Evolutionary conservation across 1,284 basidiomycete genomes (phyloP).

Genomic region (Leucoagaricus sp.): DNA sequence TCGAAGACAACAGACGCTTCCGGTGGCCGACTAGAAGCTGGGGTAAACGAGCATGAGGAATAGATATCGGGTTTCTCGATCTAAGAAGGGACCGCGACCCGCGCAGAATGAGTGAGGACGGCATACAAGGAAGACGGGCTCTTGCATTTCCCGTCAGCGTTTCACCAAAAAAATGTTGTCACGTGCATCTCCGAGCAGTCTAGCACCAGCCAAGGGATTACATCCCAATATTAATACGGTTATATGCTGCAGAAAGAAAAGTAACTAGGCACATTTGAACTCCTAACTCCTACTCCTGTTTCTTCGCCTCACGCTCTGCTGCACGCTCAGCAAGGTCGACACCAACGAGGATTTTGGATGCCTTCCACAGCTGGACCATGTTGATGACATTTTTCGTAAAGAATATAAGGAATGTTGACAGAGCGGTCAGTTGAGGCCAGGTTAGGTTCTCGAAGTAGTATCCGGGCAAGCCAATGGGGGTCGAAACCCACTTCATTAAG

Average conservation of each 20-base stretch:
- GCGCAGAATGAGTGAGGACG: slow-evolving; percentile 13
- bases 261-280: slow-evolving; percentile 6
- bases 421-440: slow-evolving; percentile 82
- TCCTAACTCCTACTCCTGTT: slow-evolving; percentile 22
- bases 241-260: slow-evolving; percentile 12
- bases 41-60: background rate
- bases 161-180: slow-evolving; percentile 14
- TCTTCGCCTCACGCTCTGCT: slow-evolving; percentile 57
- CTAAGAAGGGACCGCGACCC: slow-evolving; percentile 14
- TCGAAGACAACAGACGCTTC: slow-evolving; percentile 17
- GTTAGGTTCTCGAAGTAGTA: slow-evolving; percentile 48
- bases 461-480: slow-evolving; percentile 51
- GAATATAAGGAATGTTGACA: slow-evolving; percentile 72
- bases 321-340: slow-evolving; percentile 86
- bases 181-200: slow-evolving; percentile 8
- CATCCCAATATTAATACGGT: slow-evolving; percentile 8
- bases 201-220: slow-evolving; percentile 1
- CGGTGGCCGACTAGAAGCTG: background rate
- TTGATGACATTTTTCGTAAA: slow-evolving; percentile 93
- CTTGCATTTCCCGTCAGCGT: background rate
- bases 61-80: background rate
- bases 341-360: slow-evolving; percentile 92
- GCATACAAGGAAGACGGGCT: slow-evolving; percentile 2
- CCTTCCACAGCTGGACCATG: slow-evolving; percentile 98
- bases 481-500: slow-evolving; percentile 85